Percentiles rank a stretch among this genome's conserved stretches.
Conservation (phyloP, 345 rosid species). For the Euphorbia pulcherrima region DNA sequence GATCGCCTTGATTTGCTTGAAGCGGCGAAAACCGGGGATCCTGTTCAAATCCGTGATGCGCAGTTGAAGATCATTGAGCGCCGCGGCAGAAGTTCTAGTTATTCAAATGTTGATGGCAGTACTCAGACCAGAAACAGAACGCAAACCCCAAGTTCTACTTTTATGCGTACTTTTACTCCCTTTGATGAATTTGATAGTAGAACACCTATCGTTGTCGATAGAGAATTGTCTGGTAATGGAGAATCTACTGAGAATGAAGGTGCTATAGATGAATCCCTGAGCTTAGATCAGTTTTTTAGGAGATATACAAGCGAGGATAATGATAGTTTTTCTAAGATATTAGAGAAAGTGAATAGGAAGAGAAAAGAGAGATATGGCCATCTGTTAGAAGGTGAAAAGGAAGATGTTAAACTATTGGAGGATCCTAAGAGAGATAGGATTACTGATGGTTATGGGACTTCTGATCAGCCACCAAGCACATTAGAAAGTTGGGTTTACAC, state of each 20-base stretch:
- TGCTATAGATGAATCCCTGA: conserved; percentile 50
- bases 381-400: conserved; percentile 60
- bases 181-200: conserved; percentile 65
- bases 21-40: conserved; percentile 77
- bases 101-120: conserved; percentile 33
- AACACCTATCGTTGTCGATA: conserved; percentile 40
- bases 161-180: conserved; percentile 67
- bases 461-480: conserved; percentile 84
- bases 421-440: conserved; percentile 65
- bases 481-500: conserved; percentile 88
- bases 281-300: conserved; percentile 77
- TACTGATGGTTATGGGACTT: conserved; percentile 93
- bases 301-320: conserved; percentile 92
- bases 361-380: conserved; percentile 68
- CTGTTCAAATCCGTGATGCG: conserved; percentile 85
- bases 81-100: conserved; percentile 50
- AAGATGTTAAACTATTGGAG: conserved; percentile 42
- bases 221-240: conserved; percentile 32
- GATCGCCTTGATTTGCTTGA: conserved; percentile 95
- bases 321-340: conserved; percentile 71
- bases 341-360: conserved; percentile 85
- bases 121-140: conserved; percentile 19
- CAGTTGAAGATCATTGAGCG: conserved; percentile 93
- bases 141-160: conserved; percentile 87
- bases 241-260: conserved; percentile 33